Base-by-base conservation (phyloP, 2,329 filamentous ascomycete genomes). In the Ophiostoma ips region DNA sequence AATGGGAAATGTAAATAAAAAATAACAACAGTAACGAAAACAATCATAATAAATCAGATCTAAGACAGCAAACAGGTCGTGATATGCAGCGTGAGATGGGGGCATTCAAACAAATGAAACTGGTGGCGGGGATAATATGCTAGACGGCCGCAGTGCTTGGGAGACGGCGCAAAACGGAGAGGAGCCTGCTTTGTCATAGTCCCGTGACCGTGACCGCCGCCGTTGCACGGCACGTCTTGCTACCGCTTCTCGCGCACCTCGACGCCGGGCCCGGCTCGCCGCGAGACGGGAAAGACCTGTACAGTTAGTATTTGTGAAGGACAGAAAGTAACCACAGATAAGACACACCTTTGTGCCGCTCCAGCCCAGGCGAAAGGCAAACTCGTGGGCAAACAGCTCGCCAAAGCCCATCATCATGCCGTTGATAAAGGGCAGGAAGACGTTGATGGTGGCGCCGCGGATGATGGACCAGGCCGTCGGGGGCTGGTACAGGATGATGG, bases 361-460 rank as follows among this genome's bases (percentile, higher is more conserved):
- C 92, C 92, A 98, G 53, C 92, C 92, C 58, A 96, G 70, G 60
- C 90, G 74, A 63, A 90, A 98, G 2, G 92, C 92, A 47, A 87
- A 83, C 70, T 98, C 92, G 63, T 98, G 92, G 50, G 92, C 92
- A 66, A 98, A 90, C 48, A 98, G 69, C 69, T 98, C 92, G 58
- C 92, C 92, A 62, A 98, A 95, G 2, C 92, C 92, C 61, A 98
- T 69, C 92, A 98, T 98, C 72, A 98, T 77, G 44, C 92, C 92
- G 68, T 98, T 98, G 62, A 98, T 79, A 61, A 98, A 98, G 0
- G 92, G 92, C 18, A 98, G 69, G 1, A 98, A 61, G n/a, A 98
- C 71, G 64, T 98, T 98, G 68, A 98, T 98, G 6, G 89, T 88
- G 15, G 88, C 87, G 35, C 92, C 87, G 50, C 90, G 80, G 50